These are phyloP conservation scores for Sporothrix dimorphospora DNA, from an alignment of 2,329 filamentous ascomycete species.

Conservation along the genomic window DNA sequence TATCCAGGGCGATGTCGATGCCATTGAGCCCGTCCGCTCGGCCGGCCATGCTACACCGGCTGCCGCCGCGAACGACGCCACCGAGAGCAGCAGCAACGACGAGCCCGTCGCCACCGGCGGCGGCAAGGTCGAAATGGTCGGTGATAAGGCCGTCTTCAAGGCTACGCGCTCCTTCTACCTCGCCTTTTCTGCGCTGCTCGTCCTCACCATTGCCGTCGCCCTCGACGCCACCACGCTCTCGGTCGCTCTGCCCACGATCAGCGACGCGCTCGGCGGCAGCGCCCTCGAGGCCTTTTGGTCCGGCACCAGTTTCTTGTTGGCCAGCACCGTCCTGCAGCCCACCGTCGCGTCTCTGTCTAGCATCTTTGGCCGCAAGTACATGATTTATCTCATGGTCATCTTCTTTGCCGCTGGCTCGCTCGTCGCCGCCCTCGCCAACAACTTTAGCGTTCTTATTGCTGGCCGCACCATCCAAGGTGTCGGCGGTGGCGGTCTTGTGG, in stretches of 20 bases:
- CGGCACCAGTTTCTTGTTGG: conserved; percentile 70
- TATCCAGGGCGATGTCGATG: neutral
- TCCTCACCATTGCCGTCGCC: conserved; percentile 64
- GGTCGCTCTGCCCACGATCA: conserved; percentile 59
- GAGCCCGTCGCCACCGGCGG: conserved; percentile 21
- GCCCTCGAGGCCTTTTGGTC: conserved; percentile 71
- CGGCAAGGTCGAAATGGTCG: conserved; percentile 33
- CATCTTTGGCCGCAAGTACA: conserved; percentile 35
- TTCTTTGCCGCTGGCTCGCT: conserved; percentile 38
- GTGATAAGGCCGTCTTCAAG: conserved; percentile 38
- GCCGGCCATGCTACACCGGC: neutral
- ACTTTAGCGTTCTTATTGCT: conserved; percentile 40
- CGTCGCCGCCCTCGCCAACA: conserved; percentile 39
- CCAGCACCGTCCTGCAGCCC: conserved; percentile 63
- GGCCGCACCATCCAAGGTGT: conserved; percentile 44
- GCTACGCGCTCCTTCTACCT: conserved; percentile 47
- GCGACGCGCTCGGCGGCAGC: conserved; percentile 53
- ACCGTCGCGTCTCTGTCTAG: conserved; percentile 39
- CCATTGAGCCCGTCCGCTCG: neutral
- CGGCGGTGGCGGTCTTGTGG: conserved; percentile 43
- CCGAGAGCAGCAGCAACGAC: conserved; percentile 18
- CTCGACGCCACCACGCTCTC: conserved; percentile 68
- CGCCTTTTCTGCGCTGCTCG: conserved; percentile 55
- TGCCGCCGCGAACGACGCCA: neutral
- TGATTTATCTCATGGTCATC: conserved; percentile 32